Conservation (phyloP, 2,329 filamentous ascomycete species). For the Colletotrichum lupini region DNA sequence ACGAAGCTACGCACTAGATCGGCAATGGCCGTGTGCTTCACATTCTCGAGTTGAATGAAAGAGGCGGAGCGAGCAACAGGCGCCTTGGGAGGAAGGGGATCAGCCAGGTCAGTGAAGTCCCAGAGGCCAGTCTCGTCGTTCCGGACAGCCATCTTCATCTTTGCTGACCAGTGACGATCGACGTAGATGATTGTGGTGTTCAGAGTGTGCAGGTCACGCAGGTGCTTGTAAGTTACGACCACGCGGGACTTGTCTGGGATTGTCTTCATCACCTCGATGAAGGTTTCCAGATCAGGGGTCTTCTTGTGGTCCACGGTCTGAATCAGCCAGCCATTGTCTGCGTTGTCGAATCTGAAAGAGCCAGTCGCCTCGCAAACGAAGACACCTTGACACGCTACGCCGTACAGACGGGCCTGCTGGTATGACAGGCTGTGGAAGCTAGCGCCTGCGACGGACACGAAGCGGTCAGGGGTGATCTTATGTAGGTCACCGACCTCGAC, state of each 20-base stretch:
- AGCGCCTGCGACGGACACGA: conserved; percentile 91
- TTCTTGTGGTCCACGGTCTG: conserved; percentile 93
- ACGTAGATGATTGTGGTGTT: conserved; percentile 93
- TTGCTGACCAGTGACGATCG: conserved; percentile 94
- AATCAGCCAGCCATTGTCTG: conserved; percentile 92
- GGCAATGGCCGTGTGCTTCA: conserved; percentile 88
- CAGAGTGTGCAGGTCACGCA: conserved; percentile 92
- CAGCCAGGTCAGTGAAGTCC: conserved; percentile 91
- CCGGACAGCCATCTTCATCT: conserved; percentile 91
- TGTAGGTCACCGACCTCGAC: conserved; percentile 90
- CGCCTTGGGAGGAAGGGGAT: conserved; percentile 79
- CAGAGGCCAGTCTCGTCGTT: conserved; percentile 92
- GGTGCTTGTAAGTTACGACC: conserved; percentile 95
- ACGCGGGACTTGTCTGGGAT: conserved; percentile 88
- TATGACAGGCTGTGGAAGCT: conserved; percentile 98
- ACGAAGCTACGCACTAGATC: conserved; percentile 96
- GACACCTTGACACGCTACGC: conserved; percentile 90
- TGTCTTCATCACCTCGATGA: conserved; percentile 88
- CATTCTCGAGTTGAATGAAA: conserved; percentile 92
- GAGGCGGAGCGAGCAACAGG: conserved; percentile 82
- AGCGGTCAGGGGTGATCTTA: conserved; percentile 93
- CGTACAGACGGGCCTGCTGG: conserved; percentile 95
- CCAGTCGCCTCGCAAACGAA: conserved; percentile 95
- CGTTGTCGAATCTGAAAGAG: conserved; percentile 93
- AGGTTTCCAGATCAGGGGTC: conserved; percentile 86